Conservation (phyloP, 73 alveolate genomes). For the Paramecium bursaria region DNA sequence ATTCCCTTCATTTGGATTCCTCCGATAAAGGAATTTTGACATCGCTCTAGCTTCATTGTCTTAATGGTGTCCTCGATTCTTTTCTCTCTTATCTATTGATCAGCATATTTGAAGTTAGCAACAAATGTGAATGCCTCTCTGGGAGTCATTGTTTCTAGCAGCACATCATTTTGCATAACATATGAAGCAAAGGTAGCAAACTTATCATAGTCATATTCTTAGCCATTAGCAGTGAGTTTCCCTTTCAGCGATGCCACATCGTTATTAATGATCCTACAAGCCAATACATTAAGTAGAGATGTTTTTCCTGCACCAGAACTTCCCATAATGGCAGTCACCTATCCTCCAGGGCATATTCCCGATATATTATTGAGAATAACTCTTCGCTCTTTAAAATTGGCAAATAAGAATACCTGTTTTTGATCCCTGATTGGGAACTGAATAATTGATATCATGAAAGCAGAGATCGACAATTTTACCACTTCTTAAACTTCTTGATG, state of each 20-base stretch:
- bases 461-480: constrained; percentile 14
- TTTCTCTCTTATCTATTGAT: constrained; percentile 68
- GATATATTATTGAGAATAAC: constrained; percentile 78
- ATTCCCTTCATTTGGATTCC: constrained; percentile 89
- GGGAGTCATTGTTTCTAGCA: constrained; percentile 85
- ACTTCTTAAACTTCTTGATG: not conserved
- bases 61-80: constrained; percentile 82
- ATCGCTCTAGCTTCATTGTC: constrained; percentile 79
- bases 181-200: constrained; percentile 83
- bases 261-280: constrained; percentile 79
- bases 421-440: too few species aligned
- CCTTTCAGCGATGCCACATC: constrained; percentile 80
- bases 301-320: constrained; percentile 98
- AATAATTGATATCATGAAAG: constrained; percentile 9
- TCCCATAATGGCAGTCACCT: constrained; percentile 91
- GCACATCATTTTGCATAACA: constrained; percentile 91
- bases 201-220: constrained; percentile 72
- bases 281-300: constrained; percentile 85
- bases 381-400: not conserved
- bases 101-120: constrained; percentile 85
- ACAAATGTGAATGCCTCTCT: constrained; percentile 87
- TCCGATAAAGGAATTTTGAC: constrained; percentile 88
- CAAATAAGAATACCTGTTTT: too few species aligned
- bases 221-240: constrained; percentile 84
- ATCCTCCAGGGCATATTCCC: constrained; percentile 87